These are phyloP conservation scores for Solanum pennellii DNA, from an alignment of 257 asterid genomes.

Conservation along the genomic window DNA sequence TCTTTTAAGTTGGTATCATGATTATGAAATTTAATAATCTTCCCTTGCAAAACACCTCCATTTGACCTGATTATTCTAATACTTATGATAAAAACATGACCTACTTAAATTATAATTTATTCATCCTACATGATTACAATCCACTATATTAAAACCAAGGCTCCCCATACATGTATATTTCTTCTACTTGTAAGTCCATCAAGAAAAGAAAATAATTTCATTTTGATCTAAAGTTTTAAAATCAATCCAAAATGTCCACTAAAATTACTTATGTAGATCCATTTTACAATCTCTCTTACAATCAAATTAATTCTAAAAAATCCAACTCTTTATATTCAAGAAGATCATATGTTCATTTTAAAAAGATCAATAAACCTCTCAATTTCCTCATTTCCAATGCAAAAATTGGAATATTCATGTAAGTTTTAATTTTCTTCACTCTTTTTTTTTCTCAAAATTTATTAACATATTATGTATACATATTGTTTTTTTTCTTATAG, in stretches of 20 bases:
- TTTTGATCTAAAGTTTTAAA: not conserved
- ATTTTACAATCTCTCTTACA: not conserved
- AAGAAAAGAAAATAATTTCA: not conserved
- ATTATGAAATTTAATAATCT: not conserved
- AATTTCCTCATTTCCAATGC: constrained; percentile 2
- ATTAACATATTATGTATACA: not conserved
- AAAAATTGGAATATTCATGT: constrained; percentile 11
- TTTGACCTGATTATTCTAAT: not conserved
- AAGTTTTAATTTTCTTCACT: not conserved
- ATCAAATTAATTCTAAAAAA: not conserved
- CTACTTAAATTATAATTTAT: not conserved
- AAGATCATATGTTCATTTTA: not conserved
- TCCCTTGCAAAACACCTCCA: not conserved
- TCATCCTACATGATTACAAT: not conserved
- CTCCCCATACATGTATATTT: not conserved
- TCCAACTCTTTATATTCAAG: not conserved
- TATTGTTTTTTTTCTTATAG: not conserved
- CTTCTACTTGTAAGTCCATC: not conserved
- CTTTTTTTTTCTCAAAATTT: not conserved
- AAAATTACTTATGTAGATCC: constrained; percentile 11
- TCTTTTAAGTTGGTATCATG: not conserved
- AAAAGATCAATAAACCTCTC: not conserved
- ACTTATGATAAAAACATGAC: not conserved
- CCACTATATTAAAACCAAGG: not conserved
- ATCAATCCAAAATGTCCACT: constrained; percentile 2